Conservation (phyloP, 2,329 filamentous ascomycete species). For the Neofusicoccum ribis region DNA sequence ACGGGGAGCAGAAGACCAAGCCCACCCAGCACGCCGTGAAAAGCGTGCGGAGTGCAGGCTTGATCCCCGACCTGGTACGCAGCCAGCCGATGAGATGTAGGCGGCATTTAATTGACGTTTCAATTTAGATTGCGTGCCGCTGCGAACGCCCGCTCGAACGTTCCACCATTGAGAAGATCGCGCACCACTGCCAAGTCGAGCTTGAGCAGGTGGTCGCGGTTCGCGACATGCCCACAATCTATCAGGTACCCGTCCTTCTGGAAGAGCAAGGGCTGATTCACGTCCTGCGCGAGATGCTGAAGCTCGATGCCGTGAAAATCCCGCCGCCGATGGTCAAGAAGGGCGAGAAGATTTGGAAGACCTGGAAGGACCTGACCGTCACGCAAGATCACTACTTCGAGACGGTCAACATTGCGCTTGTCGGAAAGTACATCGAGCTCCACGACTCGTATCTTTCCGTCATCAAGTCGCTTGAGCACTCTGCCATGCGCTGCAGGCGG, state of each 20-base stretch:
- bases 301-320: conserved; percentile 60
- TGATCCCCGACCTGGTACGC: conserved; percentile 60
- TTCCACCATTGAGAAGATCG: conserved; percentile 80
- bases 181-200: conserved; percentile 84
- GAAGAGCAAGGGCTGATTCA: conserved; percentile 74
- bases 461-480: conserved; percentile 85
- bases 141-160: conserved; percentile 76
- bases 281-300: conserved; percentile 65
- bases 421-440: conserved; percentile 87
- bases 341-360: conserved; percentile 70
- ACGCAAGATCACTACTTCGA: conserved; percentile 67
- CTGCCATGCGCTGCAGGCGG: conserved; percentile 79
- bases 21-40: conserved; percentile 91
- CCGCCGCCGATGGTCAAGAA: conserved; percentile 57
- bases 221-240: conserved; percentile 83
- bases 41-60: conserved; percentile 76
- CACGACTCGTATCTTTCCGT: conserved; percentile 86
- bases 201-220: conserved; percentile 82
- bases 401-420: conserved; percentile 76
- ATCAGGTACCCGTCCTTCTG: conserved; percentile 92
- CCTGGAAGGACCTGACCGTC: conserved; percentile 73
- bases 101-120: conserved; percentile 17
- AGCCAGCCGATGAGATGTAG: neutral
- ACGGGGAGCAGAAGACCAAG: conserved; percentile 90
- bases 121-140: conserved; percentile 78